Conservation (phyloP, 306 rosid species). For the Abrus precatorius region DNA sequence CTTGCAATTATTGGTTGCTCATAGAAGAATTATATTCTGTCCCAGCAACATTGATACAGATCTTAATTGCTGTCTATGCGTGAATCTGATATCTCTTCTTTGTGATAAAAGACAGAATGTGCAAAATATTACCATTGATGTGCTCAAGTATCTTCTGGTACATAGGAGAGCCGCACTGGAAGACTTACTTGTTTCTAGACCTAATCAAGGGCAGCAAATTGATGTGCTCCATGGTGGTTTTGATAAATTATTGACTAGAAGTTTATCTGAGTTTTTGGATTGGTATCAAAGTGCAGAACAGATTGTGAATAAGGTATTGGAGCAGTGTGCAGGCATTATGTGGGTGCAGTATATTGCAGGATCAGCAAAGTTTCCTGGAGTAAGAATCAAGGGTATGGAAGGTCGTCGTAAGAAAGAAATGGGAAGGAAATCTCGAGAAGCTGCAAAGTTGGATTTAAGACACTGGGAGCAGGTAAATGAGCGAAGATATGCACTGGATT, state of each 20-base stretch:
- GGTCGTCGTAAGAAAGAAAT: constrained; percentile 95
- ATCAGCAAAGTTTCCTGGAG: constrained; percentile 95
- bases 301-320: constrained; percentile 80
- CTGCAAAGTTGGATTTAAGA: constrained; percentile 79
- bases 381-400: constrained; percentile 94
- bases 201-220: constrained; percentile 86
- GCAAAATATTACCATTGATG: constrained; percentile 85
- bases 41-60: constrained; percentile 94
- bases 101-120: constrained; percentile 79
- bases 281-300: constrained; percentile 85
- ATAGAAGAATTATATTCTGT: constrained; percentile 88
- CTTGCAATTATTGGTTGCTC: constrained; percentile 89
- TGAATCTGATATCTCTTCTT: constrained; percentile 89
- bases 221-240: constrained; percentile 95
- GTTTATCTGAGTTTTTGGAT: constrained; percentile 77
- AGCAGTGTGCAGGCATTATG: constrained; percentile 93
- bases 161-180: constrained; percentile 91
- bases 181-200: constrained; percentile 89
- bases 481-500: constrained; percentile 91
- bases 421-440: constrained; percentile 87
- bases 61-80: constrained; percentile 93
- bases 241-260: constrained; percentile 87
- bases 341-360: constrained; percentile 98
- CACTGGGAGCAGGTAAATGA: constrained; percentile 99
- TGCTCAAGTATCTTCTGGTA: constrained; percentile 91